Conservation (phyloP, 1,139 yeast genomes). For the Candida sp. region DNA sequence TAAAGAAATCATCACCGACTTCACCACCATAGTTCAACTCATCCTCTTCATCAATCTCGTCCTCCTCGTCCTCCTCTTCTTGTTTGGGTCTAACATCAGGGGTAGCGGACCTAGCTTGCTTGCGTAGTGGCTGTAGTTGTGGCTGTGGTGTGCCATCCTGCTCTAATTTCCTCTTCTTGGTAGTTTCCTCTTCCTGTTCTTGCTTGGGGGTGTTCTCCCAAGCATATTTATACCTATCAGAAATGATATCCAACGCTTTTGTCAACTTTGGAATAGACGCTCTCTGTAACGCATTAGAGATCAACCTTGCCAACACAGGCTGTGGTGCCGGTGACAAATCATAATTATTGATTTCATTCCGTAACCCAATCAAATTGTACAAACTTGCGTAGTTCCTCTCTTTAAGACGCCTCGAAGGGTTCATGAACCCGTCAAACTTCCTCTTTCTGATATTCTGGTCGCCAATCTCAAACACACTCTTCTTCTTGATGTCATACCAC, state of each 20-base stretch:
- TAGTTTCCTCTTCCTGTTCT: neutral
- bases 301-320: conserved; percentile 64
- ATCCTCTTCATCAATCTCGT: conserved; percentile 1
- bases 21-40: conserved; percentile 40
- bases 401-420: conserved; percentile 32
- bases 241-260: conserved; percentile 71
- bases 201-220: conserved; percentile 13
- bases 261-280: conserved; percentile 58
- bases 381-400: conserved; percentile 40
- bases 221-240: conserved; percentile 56
- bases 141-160: neutral
- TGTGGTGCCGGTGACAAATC: conserved; percentile 74
- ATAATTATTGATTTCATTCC: conserved; percentile 63
- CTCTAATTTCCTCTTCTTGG: neutral
- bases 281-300: conserved; percentile 61
- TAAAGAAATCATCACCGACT: conserved; percentile 37
- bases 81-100: conserved; percentile 1
- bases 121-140: neutral
- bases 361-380: conserved; percentile 67
- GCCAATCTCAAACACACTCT: conserved; percentile 35
- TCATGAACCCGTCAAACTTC: conserved; percentile 42
- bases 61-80: conserved; percentile 5
- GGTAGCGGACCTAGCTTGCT: neutral
- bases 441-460: conserved; percentile 41
- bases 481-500: conserved; percentile 48